Evolutionary conservation across 306 rosid species (phyloP), one percentile per base, ranked within the genome.

Genomic region (Sindora glabra): DNA sequence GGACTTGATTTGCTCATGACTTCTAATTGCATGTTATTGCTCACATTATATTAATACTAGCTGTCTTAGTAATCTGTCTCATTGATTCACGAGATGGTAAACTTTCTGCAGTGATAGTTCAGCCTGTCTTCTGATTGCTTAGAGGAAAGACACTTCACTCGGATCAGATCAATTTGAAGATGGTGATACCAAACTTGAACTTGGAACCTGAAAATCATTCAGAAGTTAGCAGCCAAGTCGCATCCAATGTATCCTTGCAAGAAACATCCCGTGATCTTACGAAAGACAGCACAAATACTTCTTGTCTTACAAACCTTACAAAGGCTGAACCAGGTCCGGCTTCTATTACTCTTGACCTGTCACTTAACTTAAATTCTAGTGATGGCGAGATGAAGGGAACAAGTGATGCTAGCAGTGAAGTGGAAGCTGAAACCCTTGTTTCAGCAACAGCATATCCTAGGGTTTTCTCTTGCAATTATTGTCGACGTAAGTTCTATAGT

Each of bases 391-490:
- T 62, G 61, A 83, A 77, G 52, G 85, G 69, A 15, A 42, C 57
- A 8, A 71, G 75, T 32, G 84, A 78, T 49, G 53, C 73, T 11
- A 72, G 57, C 62, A 56, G 71, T 56, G 85, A 81, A 64, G 72
- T 23, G 16, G 79, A 62, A 52, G 71, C 70, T 2, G 85, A 64
- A 48, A 54, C 68, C 22, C 78, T 71, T 15, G 49, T 59, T 49
- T 63, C 86, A 19, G 80, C 44, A 13, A 29, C 79, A 8, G 59
- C 66, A 36, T 41, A 38, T 44, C 87, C 86, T 0, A 79, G 95
- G 69, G 77, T 86, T 29, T 90, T 90, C 87, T 78, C 95, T 14
- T 90, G 97, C 70, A 90, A 90, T 51, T 90, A 86, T 72, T 90
- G 97, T 48, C 52, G 71, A 77, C 81, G 97, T 32, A 86, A 86